These are phyloP conservation scores for Lipomyces sp. DNA, from an alignment of 805 yeast species.

Conservation along the genomic window DNA sequence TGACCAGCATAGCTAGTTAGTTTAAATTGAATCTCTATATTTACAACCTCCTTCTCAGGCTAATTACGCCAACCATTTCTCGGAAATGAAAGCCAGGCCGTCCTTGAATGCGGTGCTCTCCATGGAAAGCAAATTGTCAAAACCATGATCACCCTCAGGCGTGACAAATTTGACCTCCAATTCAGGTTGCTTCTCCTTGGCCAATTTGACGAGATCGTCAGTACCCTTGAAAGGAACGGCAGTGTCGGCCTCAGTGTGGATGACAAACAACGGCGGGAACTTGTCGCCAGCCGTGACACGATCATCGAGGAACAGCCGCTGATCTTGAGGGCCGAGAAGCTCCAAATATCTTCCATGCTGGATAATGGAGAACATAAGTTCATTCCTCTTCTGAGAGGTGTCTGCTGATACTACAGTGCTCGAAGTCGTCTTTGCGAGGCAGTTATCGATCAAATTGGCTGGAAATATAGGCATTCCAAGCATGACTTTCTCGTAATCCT, in stretches of 20 bases:
- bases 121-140: constrained; percentile 6
- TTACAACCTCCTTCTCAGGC: too few relatives aligned
- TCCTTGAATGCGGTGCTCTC: constrained; percentile 3
- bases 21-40: too few relatives aligned
- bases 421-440: constrained; percentile 5
- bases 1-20: constrained; percentile 14
- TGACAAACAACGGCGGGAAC: constrained; percentile 13
- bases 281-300: constrained; percentile 6
- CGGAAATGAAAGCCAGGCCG: constrained; percentile 4
- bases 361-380: constrained; percentile 12
- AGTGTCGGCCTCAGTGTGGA: constrained; percentile 15
- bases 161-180: constrained; percentile 4
- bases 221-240: constrained; percentile 13
- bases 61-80: constrained; percentile 55
- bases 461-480: constrained; percentile 8
- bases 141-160: constrained; percentile 15
- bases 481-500: constrained; percentile 10
- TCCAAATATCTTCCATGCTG: constrained; percentile 16
- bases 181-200: constrained; percentile 6
- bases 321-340: constrained; percentile 7
- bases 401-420: constrained; percentile 3
- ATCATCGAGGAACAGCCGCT: constrained; percentile 12
- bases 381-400: constrained; percentile 1
- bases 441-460: constrained; percentile 8
- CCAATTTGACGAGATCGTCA: constrained; percentile 1